Evolutionary conservation across 768 basidiomycete species (phyloP), one percentile per base, ranked within the genome.

Genomic region (Mycena venus): DNA sequence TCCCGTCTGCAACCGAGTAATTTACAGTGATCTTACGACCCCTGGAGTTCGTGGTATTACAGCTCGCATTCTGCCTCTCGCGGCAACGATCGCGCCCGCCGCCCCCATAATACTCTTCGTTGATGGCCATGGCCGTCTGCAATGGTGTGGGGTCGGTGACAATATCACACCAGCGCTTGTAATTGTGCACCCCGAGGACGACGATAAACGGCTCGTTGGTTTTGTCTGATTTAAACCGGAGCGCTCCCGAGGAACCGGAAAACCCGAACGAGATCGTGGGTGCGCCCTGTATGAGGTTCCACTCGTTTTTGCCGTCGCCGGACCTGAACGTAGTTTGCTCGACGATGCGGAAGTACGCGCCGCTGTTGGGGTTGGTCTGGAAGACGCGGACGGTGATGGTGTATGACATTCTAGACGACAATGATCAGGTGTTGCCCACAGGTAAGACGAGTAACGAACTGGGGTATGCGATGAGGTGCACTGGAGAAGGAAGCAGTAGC

Each of bases 371-470:
- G 64, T 55, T 66, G 49, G 64, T 66, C 64, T 66, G 64, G 64
- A 66, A 66, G 64, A 66, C 64, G 34, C 64, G 64, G 64, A 66
- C 64, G 64, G 64, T 66, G 36, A 66, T 66, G 49, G 32, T 66
- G 64, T 66, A 66, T 38, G 64, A 66, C 64, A 66, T 66, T 36
- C 64, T 61, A 42, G 59, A 61, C 59, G 59, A 61, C 25, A 62
- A 62, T 42, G 38, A 62, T 42, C 61, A 62, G 61, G 61, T 42
- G 61, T 62, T 62, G 61, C 61, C 61, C 61, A 62, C 61, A 62
- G 61, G 42, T 62, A 47, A 62, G 40, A 42, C 36, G 61, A 61
- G 61, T 62, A 62, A 62, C 61, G 61, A 61, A 62, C 61, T 31
- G 61, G 61, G 19, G 61, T 44, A 51, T 65, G 31, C 49, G 63